A percentile compares a stretch with the other conserved stretches of the same genome.
Evolutionary conservation across 768 basidiomycete species (phyloP).

Genomic region (Mycena alexandri): DNA sequence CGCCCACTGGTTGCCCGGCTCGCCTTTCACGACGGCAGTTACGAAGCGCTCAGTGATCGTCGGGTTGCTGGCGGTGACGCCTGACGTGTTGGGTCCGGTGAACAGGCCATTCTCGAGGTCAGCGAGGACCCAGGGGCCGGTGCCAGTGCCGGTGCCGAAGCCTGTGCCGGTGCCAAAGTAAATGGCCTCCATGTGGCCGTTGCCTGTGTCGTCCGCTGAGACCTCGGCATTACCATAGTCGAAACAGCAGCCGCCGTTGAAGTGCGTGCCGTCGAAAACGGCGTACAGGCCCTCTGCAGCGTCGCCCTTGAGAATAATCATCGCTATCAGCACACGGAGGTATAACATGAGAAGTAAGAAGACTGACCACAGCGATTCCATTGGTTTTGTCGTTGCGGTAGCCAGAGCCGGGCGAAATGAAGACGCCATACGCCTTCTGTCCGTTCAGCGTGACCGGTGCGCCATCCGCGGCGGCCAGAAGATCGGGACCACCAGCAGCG

Average conservation of each 20-base stretch:
- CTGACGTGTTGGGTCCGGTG: conserved; percentile 19
- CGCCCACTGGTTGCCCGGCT: conserved; percentile 13
- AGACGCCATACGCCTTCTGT: conserved; percentile 36
- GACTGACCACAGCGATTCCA: conserved; percentile 30
- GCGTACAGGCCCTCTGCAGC: conserved; percentile 29
- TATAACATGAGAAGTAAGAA: not conserved
- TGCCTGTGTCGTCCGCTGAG: conserved; percentile 27
- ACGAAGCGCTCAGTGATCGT: conserved; percentile 33
- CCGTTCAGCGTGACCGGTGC: conserved; percentile 35
- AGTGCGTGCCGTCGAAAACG: conserved; percentile 34
- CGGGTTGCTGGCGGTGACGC: conserved; percentile 15
- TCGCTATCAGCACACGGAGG: conserved; percentile 20
- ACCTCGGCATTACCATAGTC: conserved; percentile 36
- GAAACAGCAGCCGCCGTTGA: conserved; percentile 27
- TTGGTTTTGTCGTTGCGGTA: conserved; percentile 29
- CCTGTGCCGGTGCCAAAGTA: conserved; percentile 26
- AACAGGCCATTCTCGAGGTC: conserved; percentile 30
- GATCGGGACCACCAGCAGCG: conserved; percentile 25
- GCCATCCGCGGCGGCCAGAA: conserved; percentile 27
- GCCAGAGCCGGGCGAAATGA: conserved; percentile 26
- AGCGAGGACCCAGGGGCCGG: conserved; percentile 34
- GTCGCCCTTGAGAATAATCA: conserved; percentile 29
- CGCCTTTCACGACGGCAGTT: conserved; percentile 19
- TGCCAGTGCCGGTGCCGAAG: conserved; percentile 29
- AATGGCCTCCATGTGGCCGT: conserved; percentile 32